phyloP scores from a whole-genome alignment of 1,139 yeast genomes.

The Taphrina wiesneri region DNA sequence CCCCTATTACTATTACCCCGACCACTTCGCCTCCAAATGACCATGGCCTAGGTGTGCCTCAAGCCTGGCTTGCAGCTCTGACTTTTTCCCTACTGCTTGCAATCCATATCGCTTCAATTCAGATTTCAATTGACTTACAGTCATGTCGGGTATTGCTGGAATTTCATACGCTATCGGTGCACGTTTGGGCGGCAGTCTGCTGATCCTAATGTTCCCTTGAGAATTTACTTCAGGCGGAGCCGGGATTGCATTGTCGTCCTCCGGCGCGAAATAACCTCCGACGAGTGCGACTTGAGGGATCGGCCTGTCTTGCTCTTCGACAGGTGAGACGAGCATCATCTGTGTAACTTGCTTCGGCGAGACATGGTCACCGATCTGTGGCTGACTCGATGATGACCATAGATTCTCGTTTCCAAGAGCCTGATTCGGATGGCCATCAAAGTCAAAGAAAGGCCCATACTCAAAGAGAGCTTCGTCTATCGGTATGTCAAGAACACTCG shows the following conservation, averaged over 20 bases:
- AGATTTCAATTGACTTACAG: slow-evolving; percentile 22
- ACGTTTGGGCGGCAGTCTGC: slow-evolving; percentile 19
- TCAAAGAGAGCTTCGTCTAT: slow-evolving; percentile 21
- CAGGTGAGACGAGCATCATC: neutral
- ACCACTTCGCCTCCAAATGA: neutral
- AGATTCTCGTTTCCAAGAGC: neutral
- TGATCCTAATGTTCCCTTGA: slow-evolving; percentile 20
- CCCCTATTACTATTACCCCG: neutral
- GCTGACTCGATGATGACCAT: neutral
- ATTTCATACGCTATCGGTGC: slow-evolving; percentile 3
- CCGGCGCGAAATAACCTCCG: slow-evolving; percentile 19
- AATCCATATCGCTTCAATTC: slow-evolving; percentile 17
- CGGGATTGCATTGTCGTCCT: neutral
- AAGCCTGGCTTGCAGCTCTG: slow-evolving; percentile 16
- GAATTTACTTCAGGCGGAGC: slow-evolving; percentile 16
- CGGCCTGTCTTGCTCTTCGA: slow-evolving; percentile 8
- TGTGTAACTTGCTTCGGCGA: neutral
- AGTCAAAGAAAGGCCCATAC: slow-evolving; percentile 28
- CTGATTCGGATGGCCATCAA: neutral
- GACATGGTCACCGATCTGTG: neutral
- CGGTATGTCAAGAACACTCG: neutral
- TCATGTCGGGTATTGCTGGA: slow-evolving; percentile 28
- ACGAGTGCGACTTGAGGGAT: slow-evolving; percentile 14
- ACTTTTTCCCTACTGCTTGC: slow-evolving; percentile 22
- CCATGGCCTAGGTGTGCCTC: neutral